Evolutionary conservation across 352 stramenopile species (phyloP).

Genomic region (Globisporangium acanthophoron): DNA sequence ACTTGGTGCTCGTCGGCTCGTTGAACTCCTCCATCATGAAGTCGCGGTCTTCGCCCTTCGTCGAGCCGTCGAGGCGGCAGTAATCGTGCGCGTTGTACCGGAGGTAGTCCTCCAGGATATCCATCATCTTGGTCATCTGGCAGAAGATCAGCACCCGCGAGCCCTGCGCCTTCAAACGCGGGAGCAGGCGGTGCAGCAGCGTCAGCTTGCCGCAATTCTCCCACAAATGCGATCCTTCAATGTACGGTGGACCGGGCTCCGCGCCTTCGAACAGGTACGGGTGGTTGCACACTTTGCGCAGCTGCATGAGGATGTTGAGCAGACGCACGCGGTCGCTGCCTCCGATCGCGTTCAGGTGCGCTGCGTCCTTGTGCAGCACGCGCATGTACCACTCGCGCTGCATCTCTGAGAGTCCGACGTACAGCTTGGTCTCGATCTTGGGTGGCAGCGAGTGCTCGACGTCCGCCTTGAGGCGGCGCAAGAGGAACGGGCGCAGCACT

Average conservation of each 20-base stretch:
- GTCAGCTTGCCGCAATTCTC: constrained; percentile 98
- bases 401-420: constrained; percentile 96
- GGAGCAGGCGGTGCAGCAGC: constrained; percentile 93
- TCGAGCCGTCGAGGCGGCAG: constrained; percentile 79
- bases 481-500: constrained; percentile 96
- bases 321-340: constrained; percentile 93
- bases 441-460: constrained; percentile 96
- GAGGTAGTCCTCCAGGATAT: constrained; percentile 99
- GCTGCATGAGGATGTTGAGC: constrained; percentile 98
- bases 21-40: constrained; percentile 98
- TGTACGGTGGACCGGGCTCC: constrained; percentile 95
- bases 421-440: constrained; percentile 99
- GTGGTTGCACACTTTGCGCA: constrained; percentile 99
- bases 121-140: constrained; percentile 99
- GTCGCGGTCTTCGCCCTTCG: constrained; percentile 83
- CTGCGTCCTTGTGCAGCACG: constrained; percentile 93
- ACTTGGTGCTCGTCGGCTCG: constrained; percentile 92
- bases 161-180: constrained; percentile 79
- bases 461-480: constrained; percentile 97
- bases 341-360: constrained; percentile 96
- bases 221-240: constrained; percentile 96
- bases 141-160: constrained; percentile 98
- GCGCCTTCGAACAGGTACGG: constrained; percentile 99
- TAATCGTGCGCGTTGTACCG: constrained; percentile 82
- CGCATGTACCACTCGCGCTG: constrained; percentile 99